Evolutionary conservation across 371 early-diverging fungal species (phyloP).

Genomic region (Mortierella sp.): DNA sequence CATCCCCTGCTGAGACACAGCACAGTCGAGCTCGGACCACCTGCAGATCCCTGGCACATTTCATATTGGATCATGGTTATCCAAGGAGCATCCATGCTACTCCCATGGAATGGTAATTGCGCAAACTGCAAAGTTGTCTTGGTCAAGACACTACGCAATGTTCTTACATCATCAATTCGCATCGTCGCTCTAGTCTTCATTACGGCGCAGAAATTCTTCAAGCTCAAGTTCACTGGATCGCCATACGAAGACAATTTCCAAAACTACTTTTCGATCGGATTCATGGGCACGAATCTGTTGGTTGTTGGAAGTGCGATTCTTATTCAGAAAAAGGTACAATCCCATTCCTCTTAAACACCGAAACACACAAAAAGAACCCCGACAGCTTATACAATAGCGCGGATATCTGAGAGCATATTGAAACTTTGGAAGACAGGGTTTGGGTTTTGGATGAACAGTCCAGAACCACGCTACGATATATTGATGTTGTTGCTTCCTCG

Average conservation of each 20-base stretch:
- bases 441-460: too few relatives aligned
- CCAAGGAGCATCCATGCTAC: slow-evolving; percentile 78
- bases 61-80: slow-evolving; percentile 71
- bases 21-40: slow-evolving; percentile 39
- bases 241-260: slow-evolving; percentile 74
- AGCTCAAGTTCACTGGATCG: slow-evolving; percentile 68
- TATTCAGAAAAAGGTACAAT: slow-evolving; percentile 69
- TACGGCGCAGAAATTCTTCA: slow-evolving; percentile 81
- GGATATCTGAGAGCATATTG: too few relatives aligned
- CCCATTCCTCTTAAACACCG: background rate
- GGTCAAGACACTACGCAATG: too few relatives aligned
- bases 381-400: too few relatives aligned
- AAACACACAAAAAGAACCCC: background rate
- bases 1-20: slow-evolving; percentile 12
- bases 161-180: too few relatives aligned
- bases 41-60: slow-evolving; percentile 37
- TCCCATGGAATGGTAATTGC: slow-evolving; percentile 85
- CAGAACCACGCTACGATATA: too few relatives aligned
- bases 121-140: background rate
- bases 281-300: slow-evolving; percentile 69
- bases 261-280: slow-evolving; percentile 80
- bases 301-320: slow-evolving; percentile 67
- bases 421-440: too few relatives aligned
- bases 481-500: too few relatives aligned
- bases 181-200: slow-evolving; percentile 69